Conservation (phyloP, 2,329 filamentous ascomycete species). For the Exophiala xenobiotica region DNA sequence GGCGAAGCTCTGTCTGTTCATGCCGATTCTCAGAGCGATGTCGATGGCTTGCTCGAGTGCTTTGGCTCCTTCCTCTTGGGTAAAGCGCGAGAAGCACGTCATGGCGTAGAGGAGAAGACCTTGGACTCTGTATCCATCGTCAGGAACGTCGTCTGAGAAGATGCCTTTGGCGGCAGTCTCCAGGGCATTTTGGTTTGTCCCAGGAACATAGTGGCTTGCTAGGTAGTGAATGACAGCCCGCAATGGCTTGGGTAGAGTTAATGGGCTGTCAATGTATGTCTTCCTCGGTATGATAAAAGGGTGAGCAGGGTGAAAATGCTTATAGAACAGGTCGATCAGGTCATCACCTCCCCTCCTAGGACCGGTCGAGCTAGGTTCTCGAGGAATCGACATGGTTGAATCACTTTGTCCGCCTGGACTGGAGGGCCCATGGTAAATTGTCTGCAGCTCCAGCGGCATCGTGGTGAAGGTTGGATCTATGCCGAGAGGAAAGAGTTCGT, state of each 20-base stretch:
- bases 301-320: conserved; percentile 56
- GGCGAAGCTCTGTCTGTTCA: conserved; percentile 67
- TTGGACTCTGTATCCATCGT: conserved; percentile 39
- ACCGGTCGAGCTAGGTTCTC: conserved; percentile 18
- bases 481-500: conserved; percentile 26
- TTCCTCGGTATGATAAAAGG: conserved; percentile 55
- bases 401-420: conserved; percentile 23
- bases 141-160: conserved; percentile 29
- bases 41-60: conserved; percentile 64
- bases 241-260: conserved; percentile 48
- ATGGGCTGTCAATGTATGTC: conserved; percentile 34
- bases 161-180: conserved; percentile 31
- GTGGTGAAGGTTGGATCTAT: conserved; percentile 28
- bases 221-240: conserved; percentile 58
- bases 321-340: conserved; percentile 56
- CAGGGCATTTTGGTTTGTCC: conserved; percentile 35
- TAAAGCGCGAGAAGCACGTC: conserved; percentile 37
- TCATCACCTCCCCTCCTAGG: conserved; percentile 25
- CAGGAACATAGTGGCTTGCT: conserved; percentile 54
- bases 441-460: conserved; percentile 26
- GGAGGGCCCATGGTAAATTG: conserved; percentile 3
- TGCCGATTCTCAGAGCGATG: conserved; percentile 71
- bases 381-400: conserved; percentile 18
- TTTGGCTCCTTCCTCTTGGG: conserved; percentile 35
- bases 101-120: conserved; percentile 40